These are phyloP conservation scores for Achaetomium macrosporum DNA, from an alignment of 2,329 filamentous ascomycete species.

Conservation along the genomic window DNA sequence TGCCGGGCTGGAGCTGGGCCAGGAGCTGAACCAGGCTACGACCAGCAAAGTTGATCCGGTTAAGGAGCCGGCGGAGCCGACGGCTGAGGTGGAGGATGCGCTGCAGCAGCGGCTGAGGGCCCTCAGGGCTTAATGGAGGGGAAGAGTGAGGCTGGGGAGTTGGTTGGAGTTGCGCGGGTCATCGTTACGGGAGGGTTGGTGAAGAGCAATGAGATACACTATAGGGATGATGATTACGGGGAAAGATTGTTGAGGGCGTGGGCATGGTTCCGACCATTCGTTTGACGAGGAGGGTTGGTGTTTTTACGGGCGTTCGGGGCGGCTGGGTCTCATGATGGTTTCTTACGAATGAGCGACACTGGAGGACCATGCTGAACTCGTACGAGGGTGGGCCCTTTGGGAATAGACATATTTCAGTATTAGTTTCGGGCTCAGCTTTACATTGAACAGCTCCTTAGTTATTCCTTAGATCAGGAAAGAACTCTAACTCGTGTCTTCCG, in stretches of 20 bases:
- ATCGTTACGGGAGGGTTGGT: not conserved
- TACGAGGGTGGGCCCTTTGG: not conserved
- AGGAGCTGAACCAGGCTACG: slow-evolving; percentile 60
- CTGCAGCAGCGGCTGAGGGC: slow-evolving; percentile 57
- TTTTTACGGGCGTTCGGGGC: slow-evolving; percentile 6
- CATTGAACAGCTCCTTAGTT: too few species aligned
- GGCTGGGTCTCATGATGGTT: not conserved
- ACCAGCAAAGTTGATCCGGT: slow-evolving; percentile 53
- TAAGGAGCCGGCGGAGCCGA: slow-evolving; percentile 55
- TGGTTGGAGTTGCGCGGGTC: not conserved
- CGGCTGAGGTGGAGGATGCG: slow-evolving; percentile 72
- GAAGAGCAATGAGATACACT: not conserved
- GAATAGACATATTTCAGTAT: not conserved
- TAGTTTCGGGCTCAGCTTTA: too few species aligned
- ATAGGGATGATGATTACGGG: not conserved
- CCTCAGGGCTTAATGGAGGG: slow-evolving; percentile 37
- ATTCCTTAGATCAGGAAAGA: too few species aligned
- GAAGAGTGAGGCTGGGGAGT: not conserved
- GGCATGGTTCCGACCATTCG: not conserved
- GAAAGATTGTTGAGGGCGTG: not conserved
- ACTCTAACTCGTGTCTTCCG: too few species aligned
- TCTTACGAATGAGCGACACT: not conserved
- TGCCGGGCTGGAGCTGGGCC: slow-evolving; percentile 73
- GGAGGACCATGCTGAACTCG: not conserved
- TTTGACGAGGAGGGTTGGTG: not conserved